Base-by-base conservation (phyloP, 805 yeast genomes). In the Wickerhamiella vanderwaltii region DNA sequence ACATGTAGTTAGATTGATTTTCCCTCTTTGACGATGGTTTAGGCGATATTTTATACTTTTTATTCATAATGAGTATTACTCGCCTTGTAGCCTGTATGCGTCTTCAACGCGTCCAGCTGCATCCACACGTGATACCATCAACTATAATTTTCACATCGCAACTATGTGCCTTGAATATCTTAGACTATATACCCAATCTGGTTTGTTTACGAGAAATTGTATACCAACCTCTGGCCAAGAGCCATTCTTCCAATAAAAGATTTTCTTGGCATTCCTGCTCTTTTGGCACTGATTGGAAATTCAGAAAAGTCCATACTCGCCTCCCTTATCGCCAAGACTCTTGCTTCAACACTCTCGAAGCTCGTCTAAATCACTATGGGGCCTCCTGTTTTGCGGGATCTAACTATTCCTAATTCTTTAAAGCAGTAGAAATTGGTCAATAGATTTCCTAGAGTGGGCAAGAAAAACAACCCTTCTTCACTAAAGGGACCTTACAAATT, bases 381-480 rank as follows among this genome's bases (percentile, higher is more conserved):
- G 11, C 11, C 7, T 7, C 7, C 11, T 11, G 7, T 23, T 23
- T 7, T 23, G 11, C 11, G 9, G 11, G 26, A 23, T 23, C 11
- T 23, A 23, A 23, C 26, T 30, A 25, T 24, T 41, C 9, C 40
- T 17, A 25, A 33, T 45, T 34, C 17, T 20, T 36, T 41, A 32
- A 41, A 32, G 32, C 31, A 24, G 16, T 38, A 29, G 29, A 36
- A 41, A 33, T 37, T 32, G 22, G 23, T 35, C 15, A 35, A 31
- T 41, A 34, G 35, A 41, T 35, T 45, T 30, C 17, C 31, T 43
- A 16, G n/a, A 34, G 42, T 49, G 46, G 52, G 45, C 51, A 43
- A 35, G 45, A 49, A 51, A 51, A 52, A 46, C 49, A 49, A 43
- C 43, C 42, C 49, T 47, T 48, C 46, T 51, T n/a, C n/a, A n/a